Base-by-base conservation (phyloP, 2,329 filamentous ascomycete genomes). In the Allantophomopsis cytisporea region DNA sequence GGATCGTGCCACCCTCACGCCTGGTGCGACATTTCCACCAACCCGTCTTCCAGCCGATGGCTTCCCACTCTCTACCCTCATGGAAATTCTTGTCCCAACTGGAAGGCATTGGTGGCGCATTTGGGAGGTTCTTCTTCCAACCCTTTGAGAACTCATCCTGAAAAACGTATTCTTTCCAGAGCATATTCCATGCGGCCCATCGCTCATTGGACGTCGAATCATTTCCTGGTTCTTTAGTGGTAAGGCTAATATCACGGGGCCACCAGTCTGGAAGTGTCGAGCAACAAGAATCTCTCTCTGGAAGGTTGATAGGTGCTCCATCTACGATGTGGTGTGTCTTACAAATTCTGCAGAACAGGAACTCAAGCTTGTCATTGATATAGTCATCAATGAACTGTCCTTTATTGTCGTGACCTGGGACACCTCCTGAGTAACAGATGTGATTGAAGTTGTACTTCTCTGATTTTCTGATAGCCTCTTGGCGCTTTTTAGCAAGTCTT, bases 201-300 rank as follows among this genome's bases (percentile, higher is more conserved):
- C 52, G 49, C 7, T 45, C 36, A 7, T 41, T 8, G 11, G 8
- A 6, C 10, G 23, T 28, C 7, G 23, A 28, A 3, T 8, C 23
- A 12, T 3, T 12, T 28, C 23, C 23, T 10, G 23, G 23, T 10
- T 28, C 5, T 28, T 12, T 12, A 8, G 8, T 12, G 3, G 23
- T 28, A 28, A 28, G 15, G 10, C 38, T 36, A 2, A 37, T 31
- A 12, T 47, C 32, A 7, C 39, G 42, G 4, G 53, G 52, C 20
- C 53, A 53, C 53, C 52, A 55, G 10, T 49, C 47, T 1, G 54
- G 53, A 4, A 56, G 40, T 14, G 42, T 44, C 14, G 46, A 36
- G 6, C 45, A 47, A 31, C 51, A 54, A 5, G 41, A 46, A 37
- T 54, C 51, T 18, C 51, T 46, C 15, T 50, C 42, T 14, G 41